Evolutionary conservation across 75 land plant genomes (phyloP).

Genomic region (Adiantum capillusveneris): DNA sequence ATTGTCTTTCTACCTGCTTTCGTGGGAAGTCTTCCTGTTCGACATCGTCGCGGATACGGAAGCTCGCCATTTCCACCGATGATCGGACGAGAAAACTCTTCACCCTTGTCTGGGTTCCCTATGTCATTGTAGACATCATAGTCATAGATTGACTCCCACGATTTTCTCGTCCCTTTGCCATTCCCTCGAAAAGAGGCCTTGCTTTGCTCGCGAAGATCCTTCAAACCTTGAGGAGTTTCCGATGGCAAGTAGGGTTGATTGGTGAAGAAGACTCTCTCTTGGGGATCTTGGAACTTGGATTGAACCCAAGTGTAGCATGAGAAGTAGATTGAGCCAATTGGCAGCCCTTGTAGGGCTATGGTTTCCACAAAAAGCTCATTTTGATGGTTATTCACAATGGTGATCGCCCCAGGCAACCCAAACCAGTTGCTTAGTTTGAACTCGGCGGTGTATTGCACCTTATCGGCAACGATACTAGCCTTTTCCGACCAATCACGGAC

Average conservation of each 20-base stretch:
- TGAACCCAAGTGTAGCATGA: slow-evolving; percentile 83
- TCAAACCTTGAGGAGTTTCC: slow-evolving; percentile 76
- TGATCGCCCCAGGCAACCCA: background rate
- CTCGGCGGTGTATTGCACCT: slow-evolving; percentile 47
- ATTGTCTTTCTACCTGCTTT: slow-evolving; percentile 54
- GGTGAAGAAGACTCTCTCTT: slow-evolving; percentile 43
- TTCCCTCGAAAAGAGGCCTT: slow-evolving; percentile 57
- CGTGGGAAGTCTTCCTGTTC: slow-evolving; percentile 67
- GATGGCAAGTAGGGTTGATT: slow-evolving; percentile 70
- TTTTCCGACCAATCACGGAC: slow-evolving; percentile 60
- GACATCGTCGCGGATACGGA: slow-evolving; percentile 75
- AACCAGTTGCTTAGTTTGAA: slow-evolving; percentile 30
- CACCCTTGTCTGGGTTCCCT: slow-evolving; percentile 72
- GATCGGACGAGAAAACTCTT: slow-evolving; percentile 40
- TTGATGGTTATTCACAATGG: background rate
- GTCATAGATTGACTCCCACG: slow-evolving; percentile 66
- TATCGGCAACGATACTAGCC: slow-evolving; percentile 26
- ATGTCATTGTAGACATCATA: slow-evolving; percentile 85
- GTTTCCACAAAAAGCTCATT: slow-evolving; percentile 15
- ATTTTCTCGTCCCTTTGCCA: slow-evolving; percentile 56
- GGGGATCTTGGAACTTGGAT: slow-evolving; percentile 38
- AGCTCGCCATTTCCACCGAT: slow-evolving; percentile 52
- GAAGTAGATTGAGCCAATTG: slow-evolving; percentile 30
- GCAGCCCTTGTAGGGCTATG: slow-evolving; percentile 32
- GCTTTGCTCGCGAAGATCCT: slow-evolving; percentile 50